phyloP scores from a whole-genome alignment of 768 basidiomycete species.

The Leccinum olivaceopallidum region DNA sequence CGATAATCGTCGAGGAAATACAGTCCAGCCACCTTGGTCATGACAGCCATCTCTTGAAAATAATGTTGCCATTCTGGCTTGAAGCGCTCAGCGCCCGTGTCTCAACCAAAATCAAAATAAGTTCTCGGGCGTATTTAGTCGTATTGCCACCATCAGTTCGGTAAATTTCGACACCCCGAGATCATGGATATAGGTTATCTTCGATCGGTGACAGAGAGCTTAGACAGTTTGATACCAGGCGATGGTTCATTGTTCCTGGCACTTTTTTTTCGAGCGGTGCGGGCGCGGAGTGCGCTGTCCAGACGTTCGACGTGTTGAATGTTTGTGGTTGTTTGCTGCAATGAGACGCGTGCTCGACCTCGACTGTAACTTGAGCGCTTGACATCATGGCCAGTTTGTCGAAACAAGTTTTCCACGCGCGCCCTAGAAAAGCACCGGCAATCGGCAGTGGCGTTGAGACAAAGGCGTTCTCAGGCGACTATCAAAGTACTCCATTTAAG shows the following conservation, averaged over 20 bases:
- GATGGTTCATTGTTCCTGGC: neutral
- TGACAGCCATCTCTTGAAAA: conserved; percentile 5
- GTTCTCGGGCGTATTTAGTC: neutral
- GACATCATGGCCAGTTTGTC: neutral
- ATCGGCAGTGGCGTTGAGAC: conserved; percentile 5
- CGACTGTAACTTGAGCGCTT: neutral
- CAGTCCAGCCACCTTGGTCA: neutral
- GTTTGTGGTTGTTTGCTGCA: neutral
- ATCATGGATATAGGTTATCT: neutral
- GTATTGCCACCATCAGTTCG: neutral
- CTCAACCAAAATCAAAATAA: conserved; percentile 2
- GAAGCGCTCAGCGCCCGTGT: neutral
- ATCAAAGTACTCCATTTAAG: conserved; percentile 1
- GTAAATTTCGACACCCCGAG: neutral
- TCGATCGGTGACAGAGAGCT: neutral
- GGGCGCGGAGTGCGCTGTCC: neutral
- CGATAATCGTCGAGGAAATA: neutral
- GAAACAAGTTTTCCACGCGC: conserved; percentile 1
- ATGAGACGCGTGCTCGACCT: neutral
- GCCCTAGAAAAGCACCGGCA: neutral
- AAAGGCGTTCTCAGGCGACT: conserved; percentile 6
- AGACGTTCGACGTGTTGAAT: neutral
- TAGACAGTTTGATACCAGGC: neutral
- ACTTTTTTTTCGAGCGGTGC: neutral
- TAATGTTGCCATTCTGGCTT: neutral